Evolutionary conservation across 306 rosid species (phyloP).

Genomic region (Glycine latifolia): DNA sequence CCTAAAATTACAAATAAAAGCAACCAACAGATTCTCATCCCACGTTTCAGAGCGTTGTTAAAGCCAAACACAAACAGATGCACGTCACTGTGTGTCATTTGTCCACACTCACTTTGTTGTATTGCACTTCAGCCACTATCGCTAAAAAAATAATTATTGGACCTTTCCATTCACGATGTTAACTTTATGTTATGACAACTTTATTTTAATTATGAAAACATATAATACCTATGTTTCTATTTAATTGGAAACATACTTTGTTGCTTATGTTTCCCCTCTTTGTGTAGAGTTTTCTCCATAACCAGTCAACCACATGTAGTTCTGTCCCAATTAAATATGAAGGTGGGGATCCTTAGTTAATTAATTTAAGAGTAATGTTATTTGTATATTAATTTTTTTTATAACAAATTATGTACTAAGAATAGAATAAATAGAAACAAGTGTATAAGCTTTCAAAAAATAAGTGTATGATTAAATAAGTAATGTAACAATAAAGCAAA

Average conservation of each 20-base stretch:
- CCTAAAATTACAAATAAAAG: conserved; percentile 27
- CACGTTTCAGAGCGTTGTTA: conserved; percentile 47
- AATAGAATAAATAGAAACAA: background rate
- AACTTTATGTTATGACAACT: background rate
- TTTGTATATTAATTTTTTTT: background rate
- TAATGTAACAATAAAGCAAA: background rate
- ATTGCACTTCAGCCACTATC: conserved; percentile 11
- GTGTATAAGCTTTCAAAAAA: background rate
- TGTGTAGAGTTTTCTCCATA: conserved; percentile 11
- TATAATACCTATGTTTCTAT: background rate
- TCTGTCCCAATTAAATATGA: background rate
- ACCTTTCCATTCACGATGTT: background rate
- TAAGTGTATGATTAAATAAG: background rate
- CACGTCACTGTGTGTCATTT: conserved; percentile 27
- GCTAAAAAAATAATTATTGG: conserved; percentile 27
- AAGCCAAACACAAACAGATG: conserved; percentile 49
- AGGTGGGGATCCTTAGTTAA: background rate
- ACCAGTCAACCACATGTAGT: background rate
- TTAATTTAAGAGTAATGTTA: background rate
- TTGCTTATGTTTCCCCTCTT: conserved; percentile 7
- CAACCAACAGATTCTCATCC: conserved; percentile 34
- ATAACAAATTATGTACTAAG: background rate
- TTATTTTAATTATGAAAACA: conserved; percentile 6
- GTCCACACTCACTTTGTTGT: conserved; percentile 36
- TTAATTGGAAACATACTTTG: background rate